These are phyloP conservation scores for Knufia fluminis DNA, from an alignment of 2,329 filamentous ascomycete genomes.

Conservation along the genomic window DNA sequence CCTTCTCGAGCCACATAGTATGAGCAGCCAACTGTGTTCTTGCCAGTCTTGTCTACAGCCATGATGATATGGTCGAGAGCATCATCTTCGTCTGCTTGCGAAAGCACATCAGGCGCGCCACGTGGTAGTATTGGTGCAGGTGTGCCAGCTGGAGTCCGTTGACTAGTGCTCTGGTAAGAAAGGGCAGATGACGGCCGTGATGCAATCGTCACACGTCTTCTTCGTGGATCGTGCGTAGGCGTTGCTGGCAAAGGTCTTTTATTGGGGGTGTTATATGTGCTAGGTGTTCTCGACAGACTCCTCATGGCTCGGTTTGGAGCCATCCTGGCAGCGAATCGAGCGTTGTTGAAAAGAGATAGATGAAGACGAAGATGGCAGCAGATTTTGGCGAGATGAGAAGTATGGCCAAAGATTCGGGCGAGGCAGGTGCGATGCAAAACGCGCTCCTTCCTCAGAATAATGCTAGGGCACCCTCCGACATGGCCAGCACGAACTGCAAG, in stretches of 20 bases:
- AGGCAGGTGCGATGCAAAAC: not conserved
- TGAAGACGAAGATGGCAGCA: no score
- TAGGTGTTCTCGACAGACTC: not conserved
- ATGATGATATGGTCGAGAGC: slow-evolving; percentile 62
- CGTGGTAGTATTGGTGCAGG: not conserved
- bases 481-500: no score
- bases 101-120: slow-evolving; percentile 22
- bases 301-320: not conserved
- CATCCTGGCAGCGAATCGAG: not conserved
- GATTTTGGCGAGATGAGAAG: no score
- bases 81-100: slow-evolving; percentile 38
- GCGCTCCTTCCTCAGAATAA: no score
- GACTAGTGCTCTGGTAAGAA: not conserved
- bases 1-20: slow-evolving; percentile 68
- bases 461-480: no score
- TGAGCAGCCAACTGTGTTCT: slow-evolving; percentile 67
- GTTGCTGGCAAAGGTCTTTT: not conserved
- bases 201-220: not conserved
- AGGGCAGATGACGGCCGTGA: not conserved
- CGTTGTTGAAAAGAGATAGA: no score
- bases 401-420: no score
- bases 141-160: not conserved
- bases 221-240: not conserved
- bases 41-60: slow-evolving; percentile 66
- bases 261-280: not conserved